Conservation (phyloP, 305 asterid species). For the Fraxinus latifolia region DNA sequence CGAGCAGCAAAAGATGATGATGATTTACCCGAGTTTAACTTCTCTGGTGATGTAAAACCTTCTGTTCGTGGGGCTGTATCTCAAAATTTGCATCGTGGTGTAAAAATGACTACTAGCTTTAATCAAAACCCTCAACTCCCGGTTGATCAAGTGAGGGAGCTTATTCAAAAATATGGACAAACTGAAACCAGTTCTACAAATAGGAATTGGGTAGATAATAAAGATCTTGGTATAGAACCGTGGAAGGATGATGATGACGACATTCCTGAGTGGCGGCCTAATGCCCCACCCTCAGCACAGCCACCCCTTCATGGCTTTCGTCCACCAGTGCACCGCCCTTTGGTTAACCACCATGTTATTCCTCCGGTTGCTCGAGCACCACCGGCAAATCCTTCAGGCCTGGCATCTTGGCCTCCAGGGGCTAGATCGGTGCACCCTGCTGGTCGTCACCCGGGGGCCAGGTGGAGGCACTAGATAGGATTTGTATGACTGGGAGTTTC, state of each 20-base stretch:
- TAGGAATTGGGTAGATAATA: slow-evolving; percentile 31
- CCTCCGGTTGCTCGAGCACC: slow-evolving; percentile 14
- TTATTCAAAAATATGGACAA: slow-evolving; percentile 81
- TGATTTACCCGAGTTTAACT: slow-evolving; percentile 86
- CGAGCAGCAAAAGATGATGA: slow-evolving; percentile 56
- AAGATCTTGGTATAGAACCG: slow-evolving; percentile 50
- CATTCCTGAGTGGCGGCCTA: slow-evolving; percentile 93
- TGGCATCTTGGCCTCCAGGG: slow-evolving; percentile 22
- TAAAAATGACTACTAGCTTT: slow-evolving; percentile 11
- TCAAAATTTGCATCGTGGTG: slow-evolving; percentile 28
- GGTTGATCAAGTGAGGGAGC: slow-evolving; percentile 74
- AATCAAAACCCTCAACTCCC: slow-evolving; percentile 34
- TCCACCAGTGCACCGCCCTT: slow-evolving; percentile 24
- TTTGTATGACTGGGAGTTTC: neutral
- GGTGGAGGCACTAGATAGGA: slow-evolving; percentile 37
- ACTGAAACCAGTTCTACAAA: slow-evolving; percentile 28
- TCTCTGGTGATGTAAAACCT: slow-evolving; percentile 37
- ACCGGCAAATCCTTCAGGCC: slow-evolving; percentile 4
- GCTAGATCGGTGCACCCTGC: slow-evolving; percentile 36
- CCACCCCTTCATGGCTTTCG: slow-evolving; percentile 24
- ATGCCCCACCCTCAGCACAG: slow-evolving; percentile 31
- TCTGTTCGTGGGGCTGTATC: slow-evolving; percentile 27
- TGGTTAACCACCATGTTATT: slow-evolving; percentile 16
- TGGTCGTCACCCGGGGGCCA: slow-evolving; percentile 30
- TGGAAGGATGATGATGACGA: slow-evolving; percentile 94